These are phyloP conservation scores for Taxillus chinensis DNA, from an alignment of 164 flowering plant genomes.

Conservation along the genomic window DNA sequence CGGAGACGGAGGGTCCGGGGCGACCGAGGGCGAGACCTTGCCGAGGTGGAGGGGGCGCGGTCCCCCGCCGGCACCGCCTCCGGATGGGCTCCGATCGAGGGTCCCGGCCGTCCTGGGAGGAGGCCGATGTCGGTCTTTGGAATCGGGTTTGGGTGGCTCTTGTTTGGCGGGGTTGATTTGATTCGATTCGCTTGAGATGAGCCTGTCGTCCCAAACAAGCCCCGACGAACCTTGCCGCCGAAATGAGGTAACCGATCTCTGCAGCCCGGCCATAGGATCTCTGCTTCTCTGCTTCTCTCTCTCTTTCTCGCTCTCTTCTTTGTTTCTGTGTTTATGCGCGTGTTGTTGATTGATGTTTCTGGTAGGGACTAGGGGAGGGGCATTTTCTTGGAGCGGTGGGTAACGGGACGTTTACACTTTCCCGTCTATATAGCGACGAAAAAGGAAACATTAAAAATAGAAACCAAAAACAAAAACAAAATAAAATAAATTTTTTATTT, in stretches of 20 bases:
- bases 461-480: too few species aligned
- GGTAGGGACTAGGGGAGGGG: too few species aligned
- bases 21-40: slow-evolving; percentile 41
- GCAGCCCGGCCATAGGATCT: slow-evolving; percentile 35
- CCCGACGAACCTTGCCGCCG: slow-evolving; percentile 63
- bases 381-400: too few species aligned
- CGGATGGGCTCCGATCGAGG: slow-evolving; percentile 31
- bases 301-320: neutral
- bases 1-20: slow-evolving; percentile 62
- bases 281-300: slow-evolving; percentile 9
- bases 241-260: slow-evolving; percentile 49
- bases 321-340: slow-evolving; percentile 1
- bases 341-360: neutral
- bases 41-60: slow-evolving; percentile 8
- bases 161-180: slow-evolving; percentile 4
- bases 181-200: slow-evolving; percentile 20
- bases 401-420: too few species aligned
- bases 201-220: slow-evolving; percentile 46
- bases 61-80: slow-evolving; percentile 28
- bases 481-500: too few species aligned
- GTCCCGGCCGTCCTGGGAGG: slow-evolving; percentile 15
- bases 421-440: too few species aligned
- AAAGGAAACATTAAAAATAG: too few species aligned
- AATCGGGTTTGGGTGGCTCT: neutral
- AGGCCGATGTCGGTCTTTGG: slow-evolving; percentile 8